Base-by-base conservation (phyloP, 495 filamentous ascomycete genomes). In the Cercophora newfieldiana region DNA sequence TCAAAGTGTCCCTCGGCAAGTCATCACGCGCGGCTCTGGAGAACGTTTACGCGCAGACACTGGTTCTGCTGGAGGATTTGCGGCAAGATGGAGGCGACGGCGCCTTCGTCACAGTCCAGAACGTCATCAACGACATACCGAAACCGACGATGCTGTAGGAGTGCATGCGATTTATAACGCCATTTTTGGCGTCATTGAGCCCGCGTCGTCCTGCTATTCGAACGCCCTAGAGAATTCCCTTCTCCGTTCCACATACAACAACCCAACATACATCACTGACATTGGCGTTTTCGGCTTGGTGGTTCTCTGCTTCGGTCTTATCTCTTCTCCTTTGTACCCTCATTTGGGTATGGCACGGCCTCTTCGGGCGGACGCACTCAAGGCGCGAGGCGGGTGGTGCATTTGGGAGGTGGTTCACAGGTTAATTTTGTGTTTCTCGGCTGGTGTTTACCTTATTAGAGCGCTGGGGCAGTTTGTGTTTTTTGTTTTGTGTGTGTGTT, bases 11-110 rank as follows among this genome's bases (percentile, higher is more conserved):
- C 0, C 83, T 97, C 0, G 96, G 96, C 55, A 94, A 95, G 81
- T 94, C 91, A 3, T 92, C 91, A 10, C 86, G 89, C 56, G 91
- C 96, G 0, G 93, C 94, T 1, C 77, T 99, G 59, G 96, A 97
- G 75, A 88, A 89, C 55, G 75, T 98, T 25, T 91, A 90, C 71
- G 90, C 93, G 70, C 95, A 98, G 78, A 95, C 93, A 1, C 89
- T 87, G 66, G 92, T 91, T 14, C 82, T 99, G 30, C 85, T 97
- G 50, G 89, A 92, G 57, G 89, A 95, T 48, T 82, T 97, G 33
- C 86, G 89, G 66, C 88, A 91, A 73, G 89, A 90, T 58, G 95
- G 95, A 60, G 93, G 93, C 60, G 86, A 89, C 29, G 95, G 91
- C 55, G 90, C 93, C 59, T 93, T 99, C 76, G 86, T 99, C 69